These are phyloP conservation scores for Tilletia indica DNA, from an alignment of 1,284 basidiomycete genomes.

Conservation along the genomic window DNA sequence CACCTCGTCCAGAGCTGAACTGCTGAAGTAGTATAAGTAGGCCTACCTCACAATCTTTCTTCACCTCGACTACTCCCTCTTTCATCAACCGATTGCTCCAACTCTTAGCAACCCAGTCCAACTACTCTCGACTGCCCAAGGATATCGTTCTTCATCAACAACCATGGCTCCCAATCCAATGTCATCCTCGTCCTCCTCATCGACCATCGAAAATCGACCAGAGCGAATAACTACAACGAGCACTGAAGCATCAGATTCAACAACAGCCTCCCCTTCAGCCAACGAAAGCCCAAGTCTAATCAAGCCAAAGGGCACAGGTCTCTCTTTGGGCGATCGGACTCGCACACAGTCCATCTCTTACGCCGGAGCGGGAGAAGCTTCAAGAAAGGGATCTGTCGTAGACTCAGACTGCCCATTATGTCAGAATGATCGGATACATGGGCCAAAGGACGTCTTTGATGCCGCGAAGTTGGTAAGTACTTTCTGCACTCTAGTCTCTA, in stretches of 20 bases:
- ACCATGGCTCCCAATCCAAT: neutral
- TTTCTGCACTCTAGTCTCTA: neutral
- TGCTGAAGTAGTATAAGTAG: too few relatives aligned
- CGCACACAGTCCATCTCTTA: slow-evolving; percentile 13
- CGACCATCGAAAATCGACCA: neutral
- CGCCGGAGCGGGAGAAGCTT: neutral
- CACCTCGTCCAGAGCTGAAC: too few relatives aligned
- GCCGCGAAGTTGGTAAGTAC: slow-evolving; percentile 17
- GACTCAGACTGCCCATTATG: slow-evolving; percentile 2
- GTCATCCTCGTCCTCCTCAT: neutral
- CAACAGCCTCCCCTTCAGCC: neutral
- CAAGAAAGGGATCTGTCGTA: neutral
- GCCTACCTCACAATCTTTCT: too few relatives aligned
- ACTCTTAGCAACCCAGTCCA: too few relatives aligned
- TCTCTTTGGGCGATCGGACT: slow-evolving; percentile 4
- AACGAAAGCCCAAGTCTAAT: neutral
- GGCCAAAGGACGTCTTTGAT: slow-evolving; percentile 9
- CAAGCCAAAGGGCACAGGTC: neutral
- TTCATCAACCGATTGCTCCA: too few relatives aligned
- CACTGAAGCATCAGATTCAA: neutral
- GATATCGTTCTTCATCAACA: too few relatives aligned
- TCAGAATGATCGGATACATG: slow-evolving; percentile 6
- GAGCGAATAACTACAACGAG: neutral
- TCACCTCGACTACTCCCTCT: too few relatives aligned
- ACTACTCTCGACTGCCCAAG: too few relatives aligned